Base-by-base conservation (phyloP, 2,329 filamentous ascomycete genomes). In the Cladobotryum protrusum region DNA sequence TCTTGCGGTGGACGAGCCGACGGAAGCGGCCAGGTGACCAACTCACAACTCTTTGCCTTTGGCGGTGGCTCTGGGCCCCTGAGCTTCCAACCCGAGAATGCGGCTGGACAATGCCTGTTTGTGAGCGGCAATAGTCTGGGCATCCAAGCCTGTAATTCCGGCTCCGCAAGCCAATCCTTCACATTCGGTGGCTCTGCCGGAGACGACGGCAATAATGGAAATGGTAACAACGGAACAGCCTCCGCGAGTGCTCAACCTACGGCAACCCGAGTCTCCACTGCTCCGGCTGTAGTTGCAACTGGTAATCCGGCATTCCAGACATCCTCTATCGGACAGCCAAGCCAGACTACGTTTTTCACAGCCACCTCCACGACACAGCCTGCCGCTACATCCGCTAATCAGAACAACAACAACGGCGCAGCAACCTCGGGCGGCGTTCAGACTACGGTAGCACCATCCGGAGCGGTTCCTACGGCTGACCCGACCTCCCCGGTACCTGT, bases 1-100 rank as follows among this genome's bases (percentile, higher is more conserved):
- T 79, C 78, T 11, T 83, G 79, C 53, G 79, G 78, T 45, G 78
- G 78, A 14, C 69, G 78, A 36, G 78, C 78, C 17, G 79, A 77
- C 52, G 78, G 78, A 41, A 64, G 71, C 17, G 77, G 78, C 13
- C 55, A 62, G 4, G 74, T 77, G 2, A 74, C 76, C 6, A 63
- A 71, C 47, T 80, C 77, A 1, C 78, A 81, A 59, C 64, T 77
- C 2, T 80, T 79, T 53, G 61, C 66, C 12, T 76, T 77, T 50
- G 64, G 69, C 20, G 71, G 70, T 17, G 62, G 62, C 7, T 59
- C 66, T 14, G 72, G 69, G 0, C 68, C 75, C 0, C 60, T 76
- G 15, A 58, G 68, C 1, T 58, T 81, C 2, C 60, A 67, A n/a
- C 76, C 77, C 0, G 52, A 63, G 43, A 79, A 78, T 52, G 63